Conservation (phyloP, 164 flowering plant genomes). For the Stephania japonica region DNA sequence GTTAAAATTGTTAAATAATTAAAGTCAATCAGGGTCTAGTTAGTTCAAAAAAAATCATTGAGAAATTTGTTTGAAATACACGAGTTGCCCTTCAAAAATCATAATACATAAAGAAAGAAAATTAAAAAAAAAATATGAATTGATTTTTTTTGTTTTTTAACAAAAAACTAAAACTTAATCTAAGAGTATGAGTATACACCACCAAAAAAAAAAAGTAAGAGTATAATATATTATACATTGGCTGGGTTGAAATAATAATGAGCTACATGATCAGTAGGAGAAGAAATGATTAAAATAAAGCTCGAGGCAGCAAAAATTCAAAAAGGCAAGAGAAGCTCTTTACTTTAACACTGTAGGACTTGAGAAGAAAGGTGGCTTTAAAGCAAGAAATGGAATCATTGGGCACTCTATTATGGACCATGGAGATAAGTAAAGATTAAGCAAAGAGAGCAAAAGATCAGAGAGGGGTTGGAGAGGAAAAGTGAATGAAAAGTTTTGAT, state of each 20-base stretch:
- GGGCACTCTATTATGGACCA: constrained; percentile 1
- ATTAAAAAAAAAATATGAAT: too few species aligned
- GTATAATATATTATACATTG: not conserved
- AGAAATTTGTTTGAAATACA: too few species aligned
- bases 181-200: too few species aligned
- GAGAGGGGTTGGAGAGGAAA: not conserved
- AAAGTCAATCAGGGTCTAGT: too few species aligned
- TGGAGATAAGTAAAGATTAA: constrained; percentile 10
- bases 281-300: not conserved
- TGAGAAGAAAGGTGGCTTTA: constrained; percentile 1
- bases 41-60: too few species aligned
- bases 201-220: too few species aligned
- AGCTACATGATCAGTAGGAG: not conserved
- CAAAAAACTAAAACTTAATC: too few species aligned
- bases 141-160: too few species aligned
- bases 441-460: constrained; percentile 3
- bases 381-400: constrained; percentile 10
- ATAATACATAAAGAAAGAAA: too few species aligned
- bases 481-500: not conserved
- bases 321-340: constrained; percentile 3
- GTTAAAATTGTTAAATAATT: too few species aligned
- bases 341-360: constrained; percentile 2
- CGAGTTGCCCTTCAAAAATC: too few species aligned
- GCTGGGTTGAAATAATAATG: not conserved
- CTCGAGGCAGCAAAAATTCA: constrained; percentile 1